Base-by-base conservation (phyloP, 768 basidiomycete genomes). In the Rickenella mellea region DNA sequence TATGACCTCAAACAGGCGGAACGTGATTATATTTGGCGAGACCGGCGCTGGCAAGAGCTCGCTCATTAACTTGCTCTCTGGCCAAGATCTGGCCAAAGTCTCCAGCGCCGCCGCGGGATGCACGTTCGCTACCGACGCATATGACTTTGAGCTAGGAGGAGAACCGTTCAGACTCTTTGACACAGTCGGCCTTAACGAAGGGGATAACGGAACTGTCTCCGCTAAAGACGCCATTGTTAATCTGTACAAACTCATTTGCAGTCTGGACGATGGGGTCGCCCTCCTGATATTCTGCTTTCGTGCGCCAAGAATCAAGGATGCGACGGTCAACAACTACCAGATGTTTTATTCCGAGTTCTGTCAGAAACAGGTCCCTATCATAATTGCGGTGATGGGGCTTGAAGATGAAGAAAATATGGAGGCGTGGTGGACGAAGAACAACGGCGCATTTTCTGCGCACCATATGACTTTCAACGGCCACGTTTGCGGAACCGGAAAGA, bases 11-110 rank as follows among this genome's bases (percentile, higher is more conserved):
- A n/a, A n/a, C n/a, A n/a, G n/a, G n/a, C n/a, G n/a, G 30, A 66
- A 64, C 33, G 38, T 69, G 36, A 51, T 70, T 15, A 41, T 71
- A 15, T 71, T 70, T 36, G 68, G 69, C 0, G 64, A 69, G 40
- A 57, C 63, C 0, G 68, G 68, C 14, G 44, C 51, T n/a, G 58
- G 58, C 4, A 59, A 59, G 33, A 60, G 58, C 22, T 62, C 60
- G 8, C 48, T 59, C 26, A 49, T 59, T 38, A 12, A 41, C 15
- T 2, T 31, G 29, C 12, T 12, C 12, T 12, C 12, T 15, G 15
- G 12, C 29, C 12, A 31, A 12, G 15, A 12, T 12, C 29, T 58
- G 24, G 56, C 58, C 7, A 29, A 41, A 0, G 38, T 52, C 14
- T 62, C 58, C 3, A 50, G 52, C 20, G 49, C 55, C 6, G 56